Evolutionary conservation across 306 rosid genomes (phyloP), one percentile per base, ranked within the genome.

Genomic region (Amphicarpaea edgeworthii): DNA sequence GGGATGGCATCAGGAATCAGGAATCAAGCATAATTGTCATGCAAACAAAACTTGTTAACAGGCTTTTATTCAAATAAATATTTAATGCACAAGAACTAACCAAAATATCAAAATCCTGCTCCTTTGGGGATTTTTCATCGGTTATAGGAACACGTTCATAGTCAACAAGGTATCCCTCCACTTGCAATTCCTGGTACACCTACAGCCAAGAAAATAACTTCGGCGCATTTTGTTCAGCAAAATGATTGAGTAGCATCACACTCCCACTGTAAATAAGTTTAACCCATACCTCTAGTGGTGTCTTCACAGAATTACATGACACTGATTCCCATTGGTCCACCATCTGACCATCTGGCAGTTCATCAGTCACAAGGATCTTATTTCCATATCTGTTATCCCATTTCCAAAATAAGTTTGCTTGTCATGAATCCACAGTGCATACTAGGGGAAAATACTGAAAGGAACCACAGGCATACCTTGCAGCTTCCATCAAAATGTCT

Each of bases 271-370:
- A 66, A 74, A 82, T 6, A 24, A 62, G 47, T 59, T 80, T 38
- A 68, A 73, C 14, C 20, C 59, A 28, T 86, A 90, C 98, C 96
- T 93, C 96, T 19, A 93, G 76, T 1, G 98, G 93, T 23, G 96
- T 86, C 87, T 87, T 90, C 67, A 93, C 88, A 45, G 93, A 90
- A 83, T 85, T 86, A 79, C 67, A 65, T 7, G 91, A 86, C 43
- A 93, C 90, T 6, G 90, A 86, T 75, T 93, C 96, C 96, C 98
- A 93, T 76, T 93, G 98, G 86, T 93, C 98, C 47, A 93, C 94
- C 98, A 93, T 93, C 85, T 93, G 98, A 78, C 98, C 98, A 85
- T 93, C 96, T 30, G 90, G 96, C 66, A 93, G 87, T 81, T 93
- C 98, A 81, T 90, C 98, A 6, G 98, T 90, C 70, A 93, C 96